These are phyloP conservation scores for Arachis monticola DNA, from an alignment of 331 rosid species.

Conservation along the genomic window DNA sequence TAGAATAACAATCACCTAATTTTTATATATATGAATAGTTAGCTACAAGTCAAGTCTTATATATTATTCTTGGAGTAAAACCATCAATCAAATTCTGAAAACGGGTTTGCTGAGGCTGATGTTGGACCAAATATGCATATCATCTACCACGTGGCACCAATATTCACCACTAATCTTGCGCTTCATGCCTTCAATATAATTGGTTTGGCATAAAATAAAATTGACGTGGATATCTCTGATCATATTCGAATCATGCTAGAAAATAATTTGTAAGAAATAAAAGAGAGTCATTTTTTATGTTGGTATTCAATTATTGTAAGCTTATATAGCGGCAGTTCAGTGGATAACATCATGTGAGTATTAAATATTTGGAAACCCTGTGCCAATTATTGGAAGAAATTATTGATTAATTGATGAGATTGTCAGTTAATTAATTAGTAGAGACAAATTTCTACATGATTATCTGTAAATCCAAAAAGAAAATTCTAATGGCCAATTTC, in stretches of 20 bases:
- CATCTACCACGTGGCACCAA: slow-evolving; percentile 28
- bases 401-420: background rate
- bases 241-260: slow-evolving; percentile 24
- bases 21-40: too few species aligned
- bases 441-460: background rate
- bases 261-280: background rate
- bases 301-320: background rate
- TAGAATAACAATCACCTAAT: too few species aligned
- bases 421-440: background rate
- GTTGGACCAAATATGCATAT: background rate
- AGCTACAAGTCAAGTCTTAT: too few species aligned
- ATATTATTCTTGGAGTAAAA: too few species aligned
- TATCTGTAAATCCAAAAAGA: background rate
- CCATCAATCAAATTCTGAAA: slow-evolving; percentile 1
- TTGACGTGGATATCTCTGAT: background rate
- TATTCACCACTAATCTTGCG: background rate
- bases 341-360: background rate
- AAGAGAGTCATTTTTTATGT: background rate
- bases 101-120: background rate
- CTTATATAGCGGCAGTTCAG: background rate
- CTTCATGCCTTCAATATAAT: background rate
- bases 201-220: background rate
- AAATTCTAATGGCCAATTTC: background rate
- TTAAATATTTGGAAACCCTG: background rate
- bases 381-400: background rate